A percentile compares a stretch with the other conserved stretches of the same genome.
Conservation (phyloP, 2,329 filamentous ascomycete genomes). For the Trichoderma endophyticum region DNA sequence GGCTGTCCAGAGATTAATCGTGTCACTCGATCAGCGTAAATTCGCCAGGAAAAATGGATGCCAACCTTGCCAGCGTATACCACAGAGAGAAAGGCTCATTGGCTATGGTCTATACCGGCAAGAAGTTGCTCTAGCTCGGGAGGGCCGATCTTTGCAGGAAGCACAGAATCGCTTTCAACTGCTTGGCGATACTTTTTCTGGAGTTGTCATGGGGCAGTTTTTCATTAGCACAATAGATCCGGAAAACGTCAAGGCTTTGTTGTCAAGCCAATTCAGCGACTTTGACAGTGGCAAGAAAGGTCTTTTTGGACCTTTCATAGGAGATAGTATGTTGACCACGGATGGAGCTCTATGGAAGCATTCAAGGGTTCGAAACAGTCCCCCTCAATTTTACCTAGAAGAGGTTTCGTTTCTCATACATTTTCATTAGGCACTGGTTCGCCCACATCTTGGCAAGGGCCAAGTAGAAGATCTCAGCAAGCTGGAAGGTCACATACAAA, state of each 20-base stretch:
- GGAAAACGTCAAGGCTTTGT: conserved; percentile 9
- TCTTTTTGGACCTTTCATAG: background rate
- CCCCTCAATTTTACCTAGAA: background rate
- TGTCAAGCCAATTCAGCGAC: background rate
- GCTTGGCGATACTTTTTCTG: background rate
- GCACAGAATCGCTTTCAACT: background rate
- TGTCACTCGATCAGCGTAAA: background rate
- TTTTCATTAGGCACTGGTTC: background rate
- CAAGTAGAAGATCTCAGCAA: background rate
- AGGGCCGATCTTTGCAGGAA: background rate
- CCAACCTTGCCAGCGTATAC: background rate
- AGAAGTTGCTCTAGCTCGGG: background rate
- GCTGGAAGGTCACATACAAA: background rate
- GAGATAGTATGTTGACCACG: background rate
- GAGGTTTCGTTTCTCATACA: background rate
- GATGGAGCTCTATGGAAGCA: background rate
- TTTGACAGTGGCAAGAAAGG: background rate
- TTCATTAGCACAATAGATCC: background rate
- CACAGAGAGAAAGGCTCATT: background rate
- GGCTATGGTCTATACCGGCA: background rate
- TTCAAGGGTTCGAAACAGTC: background rate
- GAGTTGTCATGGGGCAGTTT: background rate
- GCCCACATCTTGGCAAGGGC: background rate
- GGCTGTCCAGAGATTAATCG: background rate
- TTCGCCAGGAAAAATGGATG: background rate